Evolutionary conservation across 75 land plant species (phyloP).

Genomic region (Adiantum capillusveneris): DNA sequence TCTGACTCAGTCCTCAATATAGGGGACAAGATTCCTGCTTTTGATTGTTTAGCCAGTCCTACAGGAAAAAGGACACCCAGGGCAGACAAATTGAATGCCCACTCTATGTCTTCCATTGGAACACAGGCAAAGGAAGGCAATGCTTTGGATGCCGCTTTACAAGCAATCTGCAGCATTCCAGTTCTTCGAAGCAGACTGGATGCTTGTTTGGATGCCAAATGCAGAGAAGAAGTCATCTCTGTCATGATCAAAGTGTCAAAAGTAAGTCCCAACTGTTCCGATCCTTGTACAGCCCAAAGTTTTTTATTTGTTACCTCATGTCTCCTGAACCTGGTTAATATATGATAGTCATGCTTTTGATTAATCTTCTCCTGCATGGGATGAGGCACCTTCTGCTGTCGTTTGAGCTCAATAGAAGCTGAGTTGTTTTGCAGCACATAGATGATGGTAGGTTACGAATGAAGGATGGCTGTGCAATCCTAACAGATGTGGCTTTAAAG

Average conservation of each 20-base stretch:
- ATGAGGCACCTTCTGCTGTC: background rate
- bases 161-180: constrained; percentile 49
- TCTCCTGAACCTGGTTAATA: background rate
- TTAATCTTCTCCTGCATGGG: background rate
- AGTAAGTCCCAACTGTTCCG: constrained; percentile 18
- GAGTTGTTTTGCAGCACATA: constrained; percentile 43
- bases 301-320: too few species aligned
- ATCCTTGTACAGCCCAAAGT: background rate
- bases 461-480: constrained; percentile 65
- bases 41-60: background rate
- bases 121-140: constrained; percentile 16
- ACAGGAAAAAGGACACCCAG: background rate
- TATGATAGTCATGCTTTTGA: background rate
- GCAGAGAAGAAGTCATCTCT: constrained; percentile 42
- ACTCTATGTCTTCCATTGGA: background rate
- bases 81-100: background rate
- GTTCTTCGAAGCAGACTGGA: constrained; percentile 57
- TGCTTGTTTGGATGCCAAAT: constrained; percentile 27
- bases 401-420: background rate
- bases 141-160: constrained; percentile 26
- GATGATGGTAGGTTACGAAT: constrained; percentile 84
- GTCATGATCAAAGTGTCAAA: constrained; percentile 61
- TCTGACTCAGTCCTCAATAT: background rate
- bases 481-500: constrained; percentile 65
- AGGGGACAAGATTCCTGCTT: background rate